phyloP scores from a whole-genome alignment of 2,329 filamentous ascomycete genomes.

The Diaporthe ampelina region DNA sequence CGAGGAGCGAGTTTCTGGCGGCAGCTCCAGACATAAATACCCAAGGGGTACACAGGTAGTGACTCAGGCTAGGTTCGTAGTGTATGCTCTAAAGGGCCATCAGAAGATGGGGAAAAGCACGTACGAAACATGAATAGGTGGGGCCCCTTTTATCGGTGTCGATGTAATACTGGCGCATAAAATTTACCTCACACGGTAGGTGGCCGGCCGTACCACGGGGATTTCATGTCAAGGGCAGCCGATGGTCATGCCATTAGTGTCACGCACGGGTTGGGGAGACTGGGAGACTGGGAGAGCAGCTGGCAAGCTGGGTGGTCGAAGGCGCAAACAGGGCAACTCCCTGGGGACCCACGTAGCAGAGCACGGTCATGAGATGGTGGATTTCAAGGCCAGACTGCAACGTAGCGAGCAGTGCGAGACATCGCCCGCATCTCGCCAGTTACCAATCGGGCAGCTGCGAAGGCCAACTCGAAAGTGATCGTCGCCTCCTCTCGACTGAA shows the following conservation, averaged over 20 bases:
- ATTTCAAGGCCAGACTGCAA: neutral
- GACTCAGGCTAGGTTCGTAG: neutral
- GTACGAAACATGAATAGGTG: neutral
- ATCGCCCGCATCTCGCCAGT: neutral
- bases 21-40: neutral
- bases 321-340: conserved; percentile 24
- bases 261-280: neutral
- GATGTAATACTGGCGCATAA: conserved; percentile 32
- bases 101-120: too few relatives aligned
- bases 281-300: too few relatives aligned
- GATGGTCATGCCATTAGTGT: conserved; percentile 29
- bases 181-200: conserved; percentile 14
- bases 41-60: neutral
- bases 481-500: neutral
- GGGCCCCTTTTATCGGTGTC: conserved; percentile 2
- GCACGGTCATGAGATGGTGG: conserved; percentile 15
- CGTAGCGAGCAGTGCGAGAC: conserved; percentile 5
- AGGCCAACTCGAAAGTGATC: neutral
- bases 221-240: conserved; percentile 5
- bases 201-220: conserved; percentile 17
- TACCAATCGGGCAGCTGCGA: conserved; percentile 3
- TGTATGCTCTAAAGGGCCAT: neutral
- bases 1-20: neutral
- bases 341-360: conserved; percentile 28
- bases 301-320: neutral